Evolutionary conservation across 768 basidiomycete genomes (phyloP), one percentile per base, ranked within the genome.

Genomic region (Boletus sp.): DNA sequence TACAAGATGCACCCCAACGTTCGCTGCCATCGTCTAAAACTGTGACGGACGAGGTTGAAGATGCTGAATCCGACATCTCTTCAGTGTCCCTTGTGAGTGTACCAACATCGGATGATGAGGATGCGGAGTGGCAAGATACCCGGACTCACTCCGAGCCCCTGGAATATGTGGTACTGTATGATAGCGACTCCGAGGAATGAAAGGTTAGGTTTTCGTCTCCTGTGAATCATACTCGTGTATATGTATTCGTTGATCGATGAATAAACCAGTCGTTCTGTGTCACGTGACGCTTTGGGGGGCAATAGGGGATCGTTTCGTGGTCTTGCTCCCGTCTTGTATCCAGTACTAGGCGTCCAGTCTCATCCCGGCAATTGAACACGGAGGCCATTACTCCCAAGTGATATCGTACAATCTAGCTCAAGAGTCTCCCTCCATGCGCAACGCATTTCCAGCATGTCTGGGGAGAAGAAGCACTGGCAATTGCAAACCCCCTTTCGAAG

Each of bases 161-260:
- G 58, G 87, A 89, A 56, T 90, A 87, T 63, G 86, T 89, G 14
- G 75, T 90, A 52, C 68, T 90, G 54, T 90, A 87, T 58, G 88
- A 88, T 63, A 83, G 83, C 56, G 75, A 74, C 47, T 81, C 81
- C 0, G 82, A 83, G 33, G 82, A 81, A 32, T 71, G 58, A 68
- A 47, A 21, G 25, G 19, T 15, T 42, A 17, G 5, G 42, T 33
- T 54, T 54, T 51, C n/a, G 19, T 50, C n/a, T 44, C 25, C 10
- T 23, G 8, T 27, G 41, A 51, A 34, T 21, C 4, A n/a, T 7
- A 39, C 56, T 54, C 9, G 32, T 60, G 50, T 66, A 17, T 56
- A 27, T 51, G 48, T 47, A 43, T 14, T 27, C 35, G 25, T 25
- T 43, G 9, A 27, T 35, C 13, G 38, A 35, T 41, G 45, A 29